Evolutionary conservation across 2,329 filamentous ascomycete species (phyloP).

Genomic region (Pezicula radicicola): DNA sequence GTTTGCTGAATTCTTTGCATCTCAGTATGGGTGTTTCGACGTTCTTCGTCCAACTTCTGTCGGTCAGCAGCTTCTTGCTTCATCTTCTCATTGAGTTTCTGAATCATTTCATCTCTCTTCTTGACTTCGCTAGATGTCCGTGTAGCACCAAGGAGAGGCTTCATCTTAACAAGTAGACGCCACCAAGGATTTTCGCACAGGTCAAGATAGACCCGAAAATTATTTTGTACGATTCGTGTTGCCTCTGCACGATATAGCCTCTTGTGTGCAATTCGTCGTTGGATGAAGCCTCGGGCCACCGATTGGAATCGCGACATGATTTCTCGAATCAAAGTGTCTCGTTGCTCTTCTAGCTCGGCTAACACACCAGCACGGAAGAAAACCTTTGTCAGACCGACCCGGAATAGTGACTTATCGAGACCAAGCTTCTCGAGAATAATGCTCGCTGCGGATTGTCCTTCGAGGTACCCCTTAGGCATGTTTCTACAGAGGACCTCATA

Average conservation of each 20-base stretch:
- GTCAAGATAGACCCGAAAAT: constrained; percentile 88
- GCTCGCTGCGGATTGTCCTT: constrained; percentile 80
- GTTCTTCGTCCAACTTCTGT: constrained; percentile 84
- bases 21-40: constrained; percentile 81
- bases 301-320: constrained; percentile 95
- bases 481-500: constrained; percentile 91
- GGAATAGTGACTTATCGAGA: constrained; percentile 81
- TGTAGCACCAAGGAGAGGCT: constrained; percentile 87
- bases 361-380: constrained; percentile 97
- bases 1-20: constrained; percentile 89
- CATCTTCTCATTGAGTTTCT: constrained; percentile 81
- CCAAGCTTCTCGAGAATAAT: constrained; percentile 88
- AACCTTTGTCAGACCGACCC: constrained; percentile 93
- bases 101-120: constrained; percentile 90
- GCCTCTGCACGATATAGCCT: constrained; percentile 92
- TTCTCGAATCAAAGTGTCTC: constrained; percentile 86
- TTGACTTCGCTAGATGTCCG: constrained; percentile 92
- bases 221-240: constrained; percentile 89
- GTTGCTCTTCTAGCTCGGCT: constrained; percentile 93
- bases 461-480: constrained; percentile 87
- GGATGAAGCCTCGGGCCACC: constrained; percentile 82
- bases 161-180: constrained; percentile 93
- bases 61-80: constrained; percentile 70
- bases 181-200: constrained; percentile 96
- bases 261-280: constrained; percentile 87